Evolutionary conservation across 148 eudicot genomes (phyloP).

Genomic region (Rheum nobile): DNA sequence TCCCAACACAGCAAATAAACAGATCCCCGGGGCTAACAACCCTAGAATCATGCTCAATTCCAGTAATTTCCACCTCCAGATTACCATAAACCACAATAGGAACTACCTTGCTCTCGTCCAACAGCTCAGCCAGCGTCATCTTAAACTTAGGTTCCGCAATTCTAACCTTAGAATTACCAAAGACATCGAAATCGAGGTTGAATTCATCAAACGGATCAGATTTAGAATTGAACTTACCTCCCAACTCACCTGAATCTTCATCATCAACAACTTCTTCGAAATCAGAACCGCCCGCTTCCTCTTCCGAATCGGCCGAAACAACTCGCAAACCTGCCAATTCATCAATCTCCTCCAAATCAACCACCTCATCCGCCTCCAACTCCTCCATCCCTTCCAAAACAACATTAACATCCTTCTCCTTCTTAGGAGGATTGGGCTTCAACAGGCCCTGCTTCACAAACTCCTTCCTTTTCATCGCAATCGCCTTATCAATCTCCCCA

Average conservation of each 20-base stretch:
- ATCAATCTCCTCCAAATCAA: slow-evolving; percentile 77
- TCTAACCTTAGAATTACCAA: slow-evolving; percentile 40
- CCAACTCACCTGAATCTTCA: slow-evolving; percentile 32
- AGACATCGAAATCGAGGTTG: slow-evolving; percentile 59
- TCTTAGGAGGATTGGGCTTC: slow-evolving; percentile 47
- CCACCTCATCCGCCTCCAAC: slow-evolving; percentile 60
- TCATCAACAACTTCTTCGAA: slow-evolving; percentile 12
- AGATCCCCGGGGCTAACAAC: slow-evolving; percentile 78
- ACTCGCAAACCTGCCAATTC: slow-evolving; percentile 42
- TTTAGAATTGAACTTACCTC: slow-evolving; percentile 11
- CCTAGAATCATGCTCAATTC: slow-evolving; percentile 89
- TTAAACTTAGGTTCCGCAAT: slow-evolving; percentile 77
- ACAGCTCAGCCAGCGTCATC: slow-evolving; percentile 84
- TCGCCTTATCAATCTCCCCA: slow-evolving; percentile 75
- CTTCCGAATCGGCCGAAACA: slow-evolving; percentile 26
- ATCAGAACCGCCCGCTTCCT: slow-evolving; percentile 17
- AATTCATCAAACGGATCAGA: slow-evolving; percentile 22
- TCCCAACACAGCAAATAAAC: slow-evolving; percentile 91
- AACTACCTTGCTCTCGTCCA: slow-evolving; percentile 91
- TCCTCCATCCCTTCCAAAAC: slow-evolving; percentile 26
- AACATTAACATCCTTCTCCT: slow-evolving; percentile 8
- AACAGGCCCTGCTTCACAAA: slow-evolving; percentile 76
- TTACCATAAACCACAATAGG: slow-evolving; percentile 79
- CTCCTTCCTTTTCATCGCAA: slow-evolving; percentile 59
- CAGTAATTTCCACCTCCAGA: slow-evolving; percentile 73